Percentiles rank a stretch among this genome's conserved stretches.
These are phyloP conservation scores for Ophiostoma australiae DNA, from an alignment of 2,329 filamentous ascomycete genomes.

Conservation along the genomic window DNA sequence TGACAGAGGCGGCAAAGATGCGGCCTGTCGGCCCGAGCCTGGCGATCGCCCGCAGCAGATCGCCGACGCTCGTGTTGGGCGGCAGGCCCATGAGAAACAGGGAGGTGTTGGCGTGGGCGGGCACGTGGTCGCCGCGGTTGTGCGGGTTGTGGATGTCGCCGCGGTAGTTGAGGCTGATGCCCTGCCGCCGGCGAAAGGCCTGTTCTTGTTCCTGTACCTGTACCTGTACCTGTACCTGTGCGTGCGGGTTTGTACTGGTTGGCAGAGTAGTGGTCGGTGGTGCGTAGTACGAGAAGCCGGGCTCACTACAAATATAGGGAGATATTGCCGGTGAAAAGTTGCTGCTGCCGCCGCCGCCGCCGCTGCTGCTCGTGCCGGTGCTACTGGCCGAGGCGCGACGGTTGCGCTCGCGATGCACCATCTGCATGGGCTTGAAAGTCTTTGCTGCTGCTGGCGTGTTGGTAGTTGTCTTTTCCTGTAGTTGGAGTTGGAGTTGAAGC, in stretches of 20 bases:
- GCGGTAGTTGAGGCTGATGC: slow-evolving; percentile 27
- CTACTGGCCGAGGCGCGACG: slow-evolving; percentile 21
- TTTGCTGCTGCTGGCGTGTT: neutral
- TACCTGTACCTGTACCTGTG: no score
- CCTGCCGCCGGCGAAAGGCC: slow-evolving; percentile 23
- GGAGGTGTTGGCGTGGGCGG: slow-evolving; percentile 24
- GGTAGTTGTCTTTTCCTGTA: neutral
- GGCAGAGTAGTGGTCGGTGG: neutral
- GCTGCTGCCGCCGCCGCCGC: slow-evolving; percentile 8
- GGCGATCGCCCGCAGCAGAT: slow-evolving; percentile 24
- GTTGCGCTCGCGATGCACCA: slow-evolving; percentile 24
- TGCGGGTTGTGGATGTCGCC: slow-evolving; percentile 27
- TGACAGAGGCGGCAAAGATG: slow-evolving; percentile 24
- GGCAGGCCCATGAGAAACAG: slow-evolving; percentile 27
- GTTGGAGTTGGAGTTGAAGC: neutral
- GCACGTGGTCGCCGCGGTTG: slow-evolving; percentile 27
- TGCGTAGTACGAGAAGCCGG: neutral
- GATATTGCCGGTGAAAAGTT: neutral
- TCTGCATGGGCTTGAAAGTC: slow-evolving; percentile 26
- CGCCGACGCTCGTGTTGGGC: slow-evolving; percentile 19
- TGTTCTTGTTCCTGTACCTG: slow-evolving; percentile 14
- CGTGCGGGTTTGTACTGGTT: neutral
- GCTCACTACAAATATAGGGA: neutral
- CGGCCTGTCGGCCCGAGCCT: slow-evolving; percentile 25
- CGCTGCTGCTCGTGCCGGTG: slow-evolving; percentile 20